Base-by-base conservation (phyloP, 2,329 filamentous ascomycete species). In the Aaosphaeria pasadenensis region DNA sequence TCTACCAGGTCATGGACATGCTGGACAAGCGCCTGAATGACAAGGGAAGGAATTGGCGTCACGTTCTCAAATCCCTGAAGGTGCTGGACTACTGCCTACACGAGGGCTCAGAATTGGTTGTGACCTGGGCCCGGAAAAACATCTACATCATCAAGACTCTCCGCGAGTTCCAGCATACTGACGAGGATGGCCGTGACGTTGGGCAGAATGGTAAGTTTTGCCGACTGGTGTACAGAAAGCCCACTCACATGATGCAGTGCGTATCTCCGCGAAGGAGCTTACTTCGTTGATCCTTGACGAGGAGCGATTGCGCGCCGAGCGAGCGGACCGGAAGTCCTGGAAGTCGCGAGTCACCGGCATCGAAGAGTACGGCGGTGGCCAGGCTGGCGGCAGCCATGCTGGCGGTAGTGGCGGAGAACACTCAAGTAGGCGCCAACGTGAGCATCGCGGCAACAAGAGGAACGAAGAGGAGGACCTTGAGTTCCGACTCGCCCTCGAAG, bases 1-100 rank as follows among this genome's bases (percentile, higher is more conserved):
- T 99, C 76, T 96, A 96, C 77, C 92, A 99, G 71, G 96, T 99
- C 64, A 96, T 99, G 87, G 94, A 99, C 71, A 99, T 99, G 90
- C 80, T 99, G 58, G 94, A 99, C 75, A 97, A 97, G 78, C 87
- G 94, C 59, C 77, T 99, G 65, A 99, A 99, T 64, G 94, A 99
- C 74, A 97, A 99, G 74, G 94, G 94, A 67, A 99, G 97, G 80
- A 99, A 99, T 71, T 99, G 94, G 94, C 86, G 94, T 62, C 94
- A 99, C 70, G 94, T 99, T 9, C 77, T 99, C 51, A 99, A 99
- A 74, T 95, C 94, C 39, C 79, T 99, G 59, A 99, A 99, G 71
- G 94, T 99, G 45, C 81, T 97, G 49, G 94, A 99, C 72, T 99
- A 99, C 74, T 96, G 91, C 74, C 79, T 99, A 48, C 94, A 99